Base-by-base conservation (phyloP, 306 rosid genomes). In the Prunus fruticosa region DNA sequence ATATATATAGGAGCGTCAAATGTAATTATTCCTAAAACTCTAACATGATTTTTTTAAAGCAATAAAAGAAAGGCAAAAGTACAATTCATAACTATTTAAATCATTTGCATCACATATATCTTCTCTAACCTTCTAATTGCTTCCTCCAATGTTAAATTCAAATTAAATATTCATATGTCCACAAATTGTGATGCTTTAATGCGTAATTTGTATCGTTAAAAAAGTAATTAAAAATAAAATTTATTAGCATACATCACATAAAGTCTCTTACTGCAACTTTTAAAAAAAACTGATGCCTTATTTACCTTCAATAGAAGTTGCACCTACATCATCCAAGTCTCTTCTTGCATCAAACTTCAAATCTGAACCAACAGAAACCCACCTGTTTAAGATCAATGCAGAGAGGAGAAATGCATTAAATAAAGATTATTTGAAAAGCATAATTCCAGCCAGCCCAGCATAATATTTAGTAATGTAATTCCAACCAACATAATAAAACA, bases 351-450 rank as follows among this genome's bases (percentile, higher is more conserved):
- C 99, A 82, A 88, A 95, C 90, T 92, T 95, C 87, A 95, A 87
- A 91, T 95, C 99, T 82, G 99, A 95, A 91, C 99, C 99, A 89
- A 95, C 93, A 84, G 99, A 95, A 85, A 95, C 86, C 99, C 99
- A 95, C 97, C 99, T 95, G 89, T 72, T 81, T 79, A 64, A 87
- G 84, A 88, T 78, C 78, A 74, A 68, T 16, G 69, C 62, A 81
- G 74, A 77, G 76, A 67, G 64, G 68, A 79, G 46, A 82, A 84
- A 82, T 38, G 71, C 69, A 84, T 83, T 81, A 82, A 76, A 82
- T 72, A 66, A 76, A 81, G 67, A 52, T 47, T 62, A 86, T 32
- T 30, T 78, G 72, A 43, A 50, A 68, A 20, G 61, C 73, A 38
- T 11, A n/a, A 50, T 15, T 64, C 22, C 74, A 25, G 43, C 23